These are phyloP conservation scores for Colletotrichum sp. DNA, from an alignment of 2,329 filamentous ascomycete species.

Conservation along the genomic window DNA sequence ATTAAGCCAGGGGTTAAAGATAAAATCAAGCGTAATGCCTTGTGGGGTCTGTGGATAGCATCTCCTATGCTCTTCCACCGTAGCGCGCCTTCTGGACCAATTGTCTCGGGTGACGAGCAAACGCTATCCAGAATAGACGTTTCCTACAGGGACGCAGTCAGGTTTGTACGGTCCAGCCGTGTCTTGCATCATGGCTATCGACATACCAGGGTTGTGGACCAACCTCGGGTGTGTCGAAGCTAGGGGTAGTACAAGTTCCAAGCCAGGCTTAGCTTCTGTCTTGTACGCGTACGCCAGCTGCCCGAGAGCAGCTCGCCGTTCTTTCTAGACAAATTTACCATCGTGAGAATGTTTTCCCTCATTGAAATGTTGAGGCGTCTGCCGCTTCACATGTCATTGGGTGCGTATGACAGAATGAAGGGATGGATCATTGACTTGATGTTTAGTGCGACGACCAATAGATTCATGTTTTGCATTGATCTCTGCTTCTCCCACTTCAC, in stretches of 20 bases:
- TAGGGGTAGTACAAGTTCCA: background rate
- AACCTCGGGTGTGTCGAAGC: background rate
- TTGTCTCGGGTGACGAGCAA: background rate
- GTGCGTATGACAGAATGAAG: background rate
- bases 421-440: background rate
- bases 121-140: background rate
- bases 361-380: background rate
- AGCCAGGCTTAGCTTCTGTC: background rate
- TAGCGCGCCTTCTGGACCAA: background rate
- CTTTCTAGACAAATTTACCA: background rate
- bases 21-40: background rate
- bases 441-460: background rate
- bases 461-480: background rate
- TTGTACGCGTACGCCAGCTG: background rate
- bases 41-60: background rate
- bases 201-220: background rate
- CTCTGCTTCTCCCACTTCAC: background rate
- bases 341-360: background rate
- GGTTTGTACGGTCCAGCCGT: background rate
- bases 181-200: background rate
- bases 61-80: background rate
- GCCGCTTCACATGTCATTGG: background rate
- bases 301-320: background rate
- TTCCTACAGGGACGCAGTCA: background rate
- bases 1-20: background rate